Percentiles rank a stretch among this genome's conserved stretches.
These are phyloP conservation scores for Striga asiatica DNA, from an alignment of 257 asterid species.

Conservation along the genomic window DNA sequence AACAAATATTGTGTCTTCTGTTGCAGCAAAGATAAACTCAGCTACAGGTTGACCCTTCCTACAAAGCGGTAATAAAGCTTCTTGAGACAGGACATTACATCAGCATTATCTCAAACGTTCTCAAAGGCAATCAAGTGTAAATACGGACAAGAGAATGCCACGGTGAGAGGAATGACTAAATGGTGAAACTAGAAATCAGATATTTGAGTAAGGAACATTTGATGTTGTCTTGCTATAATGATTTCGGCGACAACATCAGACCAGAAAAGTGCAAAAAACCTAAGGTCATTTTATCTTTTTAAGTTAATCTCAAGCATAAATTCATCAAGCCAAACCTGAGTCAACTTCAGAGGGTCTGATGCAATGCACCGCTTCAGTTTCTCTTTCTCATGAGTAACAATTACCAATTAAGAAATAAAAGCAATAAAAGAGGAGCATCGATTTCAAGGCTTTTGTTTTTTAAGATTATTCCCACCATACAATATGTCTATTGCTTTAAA, in stretches of 20 bases:
- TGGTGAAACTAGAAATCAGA: constrained; percentile 1
- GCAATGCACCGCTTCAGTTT: not conserved
- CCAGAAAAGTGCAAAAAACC: not conserved
- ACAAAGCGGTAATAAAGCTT: constrained; percentile 28
- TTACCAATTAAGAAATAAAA: constrained; percentile 2
- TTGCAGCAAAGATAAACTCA: constrained; percentile 86
- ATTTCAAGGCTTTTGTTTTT: constrained; percentile 4
- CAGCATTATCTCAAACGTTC: constrained; percentile 3
- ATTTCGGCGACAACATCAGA: not conserved
- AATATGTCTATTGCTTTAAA: not conserved
- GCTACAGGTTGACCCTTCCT: constrained; percentile 96
- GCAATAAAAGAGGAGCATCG: not conserved
- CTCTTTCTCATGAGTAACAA: not conserved
- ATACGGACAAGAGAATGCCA: constrained; percentile 11
- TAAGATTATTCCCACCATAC: not conserved
- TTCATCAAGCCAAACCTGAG: not conserved
- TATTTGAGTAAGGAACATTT: not conserved
- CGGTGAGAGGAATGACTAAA: not conserved
- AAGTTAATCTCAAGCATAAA: constrained; percentile 10
- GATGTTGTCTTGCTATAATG: not conserved
- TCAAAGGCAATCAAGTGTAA: constrained; percentile 3
- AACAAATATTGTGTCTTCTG: constrained; percentile 89
- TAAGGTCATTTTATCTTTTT: constrained; percentile 1
- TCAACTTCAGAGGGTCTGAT: not conserved
- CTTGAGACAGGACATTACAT: constrained; percentile 6